phyloP scores from a whole-genome alignment of 768 basidiomycete genomes.

The Aureoboletus auriporus region DNA sequence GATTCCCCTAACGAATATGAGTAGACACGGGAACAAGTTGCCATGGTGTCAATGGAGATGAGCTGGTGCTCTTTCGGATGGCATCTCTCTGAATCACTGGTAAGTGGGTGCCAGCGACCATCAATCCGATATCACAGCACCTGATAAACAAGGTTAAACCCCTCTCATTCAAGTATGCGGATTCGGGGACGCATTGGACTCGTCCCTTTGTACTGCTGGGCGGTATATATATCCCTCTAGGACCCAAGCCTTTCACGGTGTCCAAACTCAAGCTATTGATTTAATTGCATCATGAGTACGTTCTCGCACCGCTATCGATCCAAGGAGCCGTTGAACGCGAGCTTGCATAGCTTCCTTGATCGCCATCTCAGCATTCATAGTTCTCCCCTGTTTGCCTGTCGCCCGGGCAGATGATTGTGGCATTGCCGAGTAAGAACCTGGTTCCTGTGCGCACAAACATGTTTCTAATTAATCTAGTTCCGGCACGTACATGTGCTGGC shows the following conservation, averaged over 20 bases:
- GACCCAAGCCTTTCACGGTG: background rate
- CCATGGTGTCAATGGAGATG: too few relatives aligned
- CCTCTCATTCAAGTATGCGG: constrained; percentile 7
- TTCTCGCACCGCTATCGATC: background rate
- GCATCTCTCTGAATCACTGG: too few relatives aligned
- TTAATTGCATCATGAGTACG: constrained; percentile 10
- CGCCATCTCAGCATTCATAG: background rate
- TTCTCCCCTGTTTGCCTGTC: constrained; percentile 10
- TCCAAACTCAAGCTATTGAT: background rate
- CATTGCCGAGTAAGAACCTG: constrained; percentile 2
- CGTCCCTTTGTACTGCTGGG: constrained; percentile 10
- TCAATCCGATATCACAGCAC: constrained; percentile 2
- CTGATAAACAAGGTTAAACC: constrained; percentile 11
- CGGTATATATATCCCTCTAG: constrained; percentile 1
- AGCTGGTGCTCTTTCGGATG: too few relatives aligned
- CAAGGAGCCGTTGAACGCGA: background rate
- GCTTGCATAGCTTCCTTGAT: constrained; percentile 1
- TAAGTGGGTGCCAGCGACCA: background rate
- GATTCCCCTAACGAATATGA: too few relatives aligned
- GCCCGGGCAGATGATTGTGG: constrained; percentile 10
- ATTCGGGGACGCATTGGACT: background rate
- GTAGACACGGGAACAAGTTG: too few relatives aligned
- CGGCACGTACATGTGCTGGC: constrained; percentile 9
- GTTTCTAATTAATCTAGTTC: background rate
- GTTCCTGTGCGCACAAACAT: background rate